Evolutionary conservation across 2,329 filamentous ascomycete genomes (phyloP).

Genomic region (Fusarium sublunatum): DNA sequence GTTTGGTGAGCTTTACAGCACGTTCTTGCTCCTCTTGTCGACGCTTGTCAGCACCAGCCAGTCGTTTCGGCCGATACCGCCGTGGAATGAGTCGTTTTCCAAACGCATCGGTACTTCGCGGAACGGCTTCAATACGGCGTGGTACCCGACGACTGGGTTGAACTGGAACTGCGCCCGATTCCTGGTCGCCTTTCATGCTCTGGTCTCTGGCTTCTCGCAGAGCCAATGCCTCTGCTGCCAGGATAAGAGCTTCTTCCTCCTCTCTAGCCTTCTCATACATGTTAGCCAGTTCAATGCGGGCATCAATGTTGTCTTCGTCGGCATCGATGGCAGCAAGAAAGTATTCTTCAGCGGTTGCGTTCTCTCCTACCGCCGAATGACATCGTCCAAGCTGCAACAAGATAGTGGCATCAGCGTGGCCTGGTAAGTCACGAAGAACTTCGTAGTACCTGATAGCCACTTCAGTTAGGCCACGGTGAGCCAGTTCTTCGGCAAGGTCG

Average conservation of each 20-base stretch:
- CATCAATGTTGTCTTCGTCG: conserved; percentile 78
- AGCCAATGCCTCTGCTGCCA: conserved; percentile 79
- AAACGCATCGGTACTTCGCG: conserved; percentile 18
- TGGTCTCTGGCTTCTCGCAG: conserved; percentile 63
- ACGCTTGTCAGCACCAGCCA: conserved; percentile 59
- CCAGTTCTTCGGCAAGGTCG: conserved; percentile 66
- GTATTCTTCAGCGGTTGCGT: conserved; percentile 78
- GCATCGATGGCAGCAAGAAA: conserved; percentile 80
- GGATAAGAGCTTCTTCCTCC: conserved; percentile 79
- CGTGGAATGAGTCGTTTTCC: conserved; percentile 49
- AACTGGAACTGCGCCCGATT: conserved; percentile 1
- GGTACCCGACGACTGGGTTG: conserved; percentile 23
- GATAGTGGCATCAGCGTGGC: conserved; percentile 62
- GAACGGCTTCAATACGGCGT: conserved; percentile 21
- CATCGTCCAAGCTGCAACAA: conserved; percentile 72
- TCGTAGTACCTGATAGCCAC: conserved; percentile 67
- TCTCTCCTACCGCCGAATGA: conserved; percentile 71
- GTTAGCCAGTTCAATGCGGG: conserved; percentile 81
- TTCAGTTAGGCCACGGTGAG: conserved; percentile 43
- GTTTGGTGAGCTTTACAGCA: conserved; percentile 53
- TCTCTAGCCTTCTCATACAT: conserved; percentile 82
- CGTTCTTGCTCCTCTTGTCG: conserved; percentile 58
- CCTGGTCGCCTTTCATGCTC: conserved; percentile 14
- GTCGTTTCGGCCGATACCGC: conserved; percentile 59
- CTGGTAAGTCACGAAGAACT: conserved; percentile 61